phyloP scores from a whole-genome alignment of 495 filamentous ascomycete genomes.

The Penicillium odoratum region DNA sequence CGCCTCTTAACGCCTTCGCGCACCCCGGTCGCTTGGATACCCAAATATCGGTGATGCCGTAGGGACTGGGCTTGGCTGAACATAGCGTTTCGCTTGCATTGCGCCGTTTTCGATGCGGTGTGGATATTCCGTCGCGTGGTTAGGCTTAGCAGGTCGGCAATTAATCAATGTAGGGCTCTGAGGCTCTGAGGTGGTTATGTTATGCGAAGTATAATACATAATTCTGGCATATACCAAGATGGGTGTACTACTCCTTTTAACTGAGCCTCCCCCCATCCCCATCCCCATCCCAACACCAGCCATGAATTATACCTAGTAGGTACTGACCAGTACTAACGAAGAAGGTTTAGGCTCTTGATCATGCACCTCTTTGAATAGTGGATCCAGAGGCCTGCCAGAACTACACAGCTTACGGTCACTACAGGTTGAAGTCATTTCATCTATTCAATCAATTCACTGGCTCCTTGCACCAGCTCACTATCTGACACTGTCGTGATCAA shows the following conservation, averaged over 20 bases:
- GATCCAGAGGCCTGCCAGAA: too few relatives aligned
- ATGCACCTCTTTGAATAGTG: too few relatives aligned
- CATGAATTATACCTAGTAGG: too few relatives aligned
- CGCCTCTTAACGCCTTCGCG: background rate
- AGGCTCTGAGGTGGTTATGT: background rate
- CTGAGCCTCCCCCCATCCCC: too few relatives aligned
- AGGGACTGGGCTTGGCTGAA: background rate
- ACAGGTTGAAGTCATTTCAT: slow-evolving; percentile 10
- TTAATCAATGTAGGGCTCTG: background rate
- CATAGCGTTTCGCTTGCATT: background rate
- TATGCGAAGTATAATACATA: background rate
- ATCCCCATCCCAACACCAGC: too few relatives aligned
- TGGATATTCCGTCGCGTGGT: background rate
- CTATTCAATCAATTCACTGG: slow-evolving; percentile 26
- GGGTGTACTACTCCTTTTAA: too few relatives aligned
- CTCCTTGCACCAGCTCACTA: slow-evolving; percentile 1
- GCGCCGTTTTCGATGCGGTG: background rate
- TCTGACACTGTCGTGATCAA: slow-evolving; percentile 5
- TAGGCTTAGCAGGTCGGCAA: background rate
- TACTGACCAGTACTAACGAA: too few relatives aligned
- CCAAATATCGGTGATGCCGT: background rate
- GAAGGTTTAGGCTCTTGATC: too few relatives aligned
- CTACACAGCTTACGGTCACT: background rate
- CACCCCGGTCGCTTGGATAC: background rate
- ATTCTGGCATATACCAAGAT: too few relatives aligned